Conservation (phyloP, 352 stramenopile species). For the Phytopythium chamaehyphon region DNA sequence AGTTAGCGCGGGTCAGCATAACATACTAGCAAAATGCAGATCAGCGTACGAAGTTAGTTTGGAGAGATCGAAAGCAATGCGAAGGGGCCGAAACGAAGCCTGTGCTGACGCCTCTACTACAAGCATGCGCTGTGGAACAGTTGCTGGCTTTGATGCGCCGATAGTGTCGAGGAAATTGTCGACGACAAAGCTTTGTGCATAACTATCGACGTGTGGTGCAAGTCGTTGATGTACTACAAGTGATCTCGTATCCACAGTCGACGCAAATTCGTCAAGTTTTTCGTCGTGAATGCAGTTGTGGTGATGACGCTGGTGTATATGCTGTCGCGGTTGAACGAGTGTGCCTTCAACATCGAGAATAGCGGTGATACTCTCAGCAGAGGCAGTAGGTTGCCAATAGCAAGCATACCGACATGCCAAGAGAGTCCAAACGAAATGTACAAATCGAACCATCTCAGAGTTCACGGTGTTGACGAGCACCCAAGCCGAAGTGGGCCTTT, state of each 20-base stretch:
- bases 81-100: constrained; percentile 58
- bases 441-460: too few species aligned
- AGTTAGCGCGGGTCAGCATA: not conserved
- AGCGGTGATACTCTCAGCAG: not conserved
- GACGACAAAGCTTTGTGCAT: constrained; percentile 18
- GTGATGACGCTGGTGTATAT: constrained; percentile 27
- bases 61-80: constrained; percentile 73
- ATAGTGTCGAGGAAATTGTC: constrained; percentile 42
- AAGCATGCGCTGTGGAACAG: constrained; percentile 24
- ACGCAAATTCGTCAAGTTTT: constrained; percentile 45
- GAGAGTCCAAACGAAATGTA: too few species aligned
- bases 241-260: constrained; percentile 31
- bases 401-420: too few species aligned
- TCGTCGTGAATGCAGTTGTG: constrained; percentile 67
- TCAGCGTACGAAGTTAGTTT: constrained; percentile 50
- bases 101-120: constrained; percentile 9
- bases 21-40: not conserved
- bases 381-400: too few species aligned
- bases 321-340: not conserved
- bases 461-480: too few species aligned
- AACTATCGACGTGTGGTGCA: constrained; percentile 8
- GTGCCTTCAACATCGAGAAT: not conserved
- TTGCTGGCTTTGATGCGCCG: constrained; percentile 15
- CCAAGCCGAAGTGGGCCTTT: too few species aligned
- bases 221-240: constrained; percentile 31